phyloP scores from a whole-genome alignment of 257 asterid genomes.

The Solanum raphanifolium region DNA sequence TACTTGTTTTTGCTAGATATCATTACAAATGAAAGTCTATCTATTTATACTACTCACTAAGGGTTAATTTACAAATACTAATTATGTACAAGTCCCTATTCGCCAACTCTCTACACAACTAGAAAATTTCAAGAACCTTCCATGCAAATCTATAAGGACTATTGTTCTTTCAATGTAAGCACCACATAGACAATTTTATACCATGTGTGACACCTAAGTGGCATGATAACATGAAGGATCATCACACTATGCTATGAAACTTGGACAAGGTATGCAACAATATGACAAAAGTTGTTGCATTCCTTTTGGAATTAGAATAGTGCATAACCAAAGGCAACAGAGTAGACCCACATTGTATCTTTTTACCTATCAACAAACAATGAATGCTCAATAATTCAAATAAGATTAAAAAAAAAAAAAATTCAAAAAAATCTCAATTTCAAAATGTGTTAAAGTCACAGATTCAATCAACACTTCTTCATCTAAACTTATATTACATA shows the following conservation, averaged over 20 bases:
- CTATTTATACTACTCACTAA: too few species aligned
- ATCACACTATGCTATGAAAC: neutral
- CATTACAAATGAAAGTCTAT: neutral
- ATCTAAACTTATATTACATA: too few species aligned
- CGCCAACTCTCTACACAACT: too few species aligned
- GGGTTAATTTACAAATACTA: too few species aligned
- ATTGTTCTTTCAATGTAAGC: neutral
- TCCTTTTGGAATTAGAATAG: neutral
- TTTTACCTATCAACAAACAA: neutral
- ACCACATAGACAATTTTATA: too few species aligned
- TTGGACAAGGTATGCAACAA: neutral
- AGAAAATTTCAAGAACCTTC: neutral
- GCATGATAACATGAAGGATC: neutral
- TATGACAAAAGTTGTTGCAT: neutral
- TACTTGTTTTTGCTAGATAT: neutral
- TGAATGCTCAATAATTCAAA: neutral
- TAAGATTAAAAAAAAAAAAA: too few species aligned
- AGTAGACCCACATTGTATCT: neutral
- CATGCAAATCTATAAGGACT: neutral
- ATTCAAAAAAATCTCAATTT: too few species aligned
- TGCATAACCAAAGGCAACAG: neutral
- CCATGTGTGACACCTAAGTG: neutral
- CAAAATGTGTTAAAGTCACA: too few species aligned
- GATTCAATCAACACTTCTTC: neutral
- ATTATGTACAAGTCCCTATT: too few species aligned